Percentiles rank a stretch among this genome's conserved stretches.
Evolutionary conservation across 257 asterid genomes (phyloP).

Genomic region (Salvia splendens): DNA sequence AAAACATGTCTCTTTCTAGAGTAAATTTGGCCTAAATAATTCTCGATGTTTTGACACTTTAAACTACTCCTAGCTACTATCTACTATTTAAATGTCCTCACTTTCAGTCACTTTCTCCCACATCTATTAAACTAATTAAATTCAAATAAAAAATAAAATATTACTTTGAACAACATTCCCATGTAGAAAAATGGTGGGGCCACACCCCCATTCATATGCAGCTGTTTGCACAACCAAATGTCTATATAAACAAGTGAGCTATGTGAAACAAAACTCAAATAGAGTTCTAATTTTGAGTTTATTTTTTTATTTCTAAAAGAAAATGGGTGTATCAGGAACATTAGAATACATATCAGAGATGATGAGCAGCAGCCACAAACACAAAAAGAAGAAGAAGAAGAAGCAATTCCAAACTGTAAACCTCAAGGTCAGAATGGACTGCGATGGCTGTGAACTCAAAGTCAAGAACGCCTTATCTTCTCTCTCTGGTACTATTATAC

Average conservation of each 20-base stretch:
- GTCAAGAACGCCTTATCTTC: slow-evolving; percentile 80
- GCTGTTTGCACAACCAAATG: slow-evolving; percentile 7
- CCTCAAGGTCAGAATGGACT: slow-evolving; percentile 90
- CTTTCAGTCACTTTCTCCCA: slow-evolving; percentile 33
- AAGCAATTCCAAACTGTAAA: slow-evolving; percentile 71
- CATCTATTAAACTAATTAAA: not conserved
- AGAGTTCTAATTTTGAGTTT: too few species aligned
- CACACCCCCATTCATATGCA: slow-evolving; percentile 31
- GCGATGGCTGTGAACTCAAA: slow-evolving; percentile 91
- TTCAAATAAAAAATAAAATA: not conserved
- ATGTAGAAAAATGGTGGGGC: not conserved
- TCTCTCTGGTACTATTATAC: slow-evolving; percentile 59
- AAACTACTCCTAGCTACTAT: not conserved
- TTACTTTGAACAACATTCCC: too few species aligned
- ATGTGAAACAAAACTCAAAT: not conserved
- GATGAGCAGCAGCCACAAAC: slow-evolving; percentile 53
- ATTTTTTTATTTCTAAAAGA: not conserved
- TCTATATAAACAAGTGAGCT: slow-evolving; percentile 47
- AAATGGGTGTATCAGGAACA: slow-evolving; percentile 79
- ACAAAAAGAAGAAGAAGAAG: slow-evolving; percentile 56
- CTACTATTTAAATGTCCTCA: slow-evolving; percentile 12
- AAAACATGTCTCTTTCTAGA: slow-evolving; percentile 12
- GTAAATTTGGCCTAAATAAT: slow-evolving; percentile 19
- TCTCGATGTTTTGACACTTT: slow-evolving; percentile 25
- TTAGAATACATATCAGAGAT: slow-evolving; percentile 73